Conservation (phyloP, 1,139 yeast species). For the Nakaseomyces bracarensis region DNA sequence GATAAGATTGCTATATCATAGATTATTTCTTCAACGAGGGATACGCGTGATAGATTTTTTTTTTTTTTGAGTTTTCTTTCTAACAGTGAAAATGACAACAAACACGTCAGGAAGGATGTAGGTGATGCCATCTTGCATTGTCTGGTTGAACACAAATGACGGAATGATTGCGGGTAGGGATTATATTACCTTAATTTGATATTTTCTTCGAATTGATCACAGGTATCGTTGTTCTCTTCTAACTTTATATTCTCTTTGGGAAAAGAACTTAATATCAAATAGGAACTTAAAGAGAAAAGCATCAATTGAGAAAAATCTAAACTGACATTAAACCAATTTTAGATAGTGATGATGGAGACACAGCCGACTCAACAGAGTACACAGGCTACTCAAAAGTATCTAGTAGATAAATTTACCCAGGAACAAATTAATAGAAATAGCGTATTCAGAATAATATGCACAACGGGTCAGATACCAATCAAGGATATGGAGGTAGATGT, state of each 20-base stretch:
- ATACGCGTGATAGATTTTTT: background rate
- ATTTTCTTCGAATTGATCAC: no score
- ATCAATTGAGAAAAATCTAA: no score
- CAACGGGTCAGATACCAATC: slow-evolving; percentile 50
- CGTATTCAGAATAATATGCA: slow-evolving; percentile 53
- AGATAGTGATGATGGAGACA: slow-evolving; percentile 22
- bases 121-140: background rate
- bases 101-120: background rate
- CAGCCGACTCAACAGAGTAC: slow-evolving; percentile 64
- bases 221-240: no score
- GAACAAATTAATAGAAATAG: slow-evolving; percentile 38
- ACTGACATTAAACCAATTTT: no score
- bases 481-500: slow-evolving; percentile 37
- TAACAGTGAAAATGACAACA: slow-evolving; percentile 5
- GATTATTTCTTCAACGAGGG: background rate
- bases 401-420: slow-evolving; percentile 35
- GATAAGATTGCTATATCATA: background rate
- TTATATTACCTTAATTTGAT: no score
- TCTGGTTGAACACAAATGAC: no score
- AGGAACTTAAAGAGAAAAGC: background rate
- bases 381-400: slow-evolving; percentile 41
- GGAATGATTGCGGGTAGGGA: no score
- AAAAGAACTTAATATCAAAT: no score
- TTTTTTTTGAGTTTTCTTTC: no score
- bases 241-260: no score